Percentiles rank a stretch among this genome's conserved stretches.
Conservation (phyloP, 345 rosid genomes). For the Melaleuca quinquenervia region DNA sequence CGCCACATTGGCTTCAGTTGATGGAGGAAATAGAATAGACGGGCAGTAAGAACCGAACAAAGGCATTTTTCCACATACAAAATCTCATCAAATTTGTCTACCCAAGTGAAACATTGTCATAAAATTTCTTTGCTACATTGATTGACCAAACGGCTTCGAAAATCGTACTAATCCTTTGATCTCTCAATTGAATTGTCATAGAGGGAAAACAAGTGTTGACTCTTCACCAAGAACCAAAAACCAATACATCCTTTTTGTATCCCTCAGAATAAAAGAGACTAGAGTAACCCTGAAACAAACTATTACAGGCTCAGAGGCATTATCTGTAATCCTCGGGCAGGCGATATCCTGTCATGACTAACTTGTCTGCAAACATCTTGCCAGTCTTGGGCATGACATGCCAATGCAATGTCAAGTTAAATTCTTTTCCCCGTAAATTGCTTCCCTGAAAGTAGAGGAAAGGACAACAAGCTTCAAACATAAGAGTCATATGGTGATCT, state of each 20-base stretch:
- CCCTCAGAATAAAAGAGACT: neutral
- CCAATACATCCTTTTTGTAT: neutral
- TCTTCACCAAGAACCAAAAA: neutral
- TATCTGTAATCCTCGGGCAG: constrained; percentile 67
- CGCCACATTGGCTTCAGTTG: neutral
- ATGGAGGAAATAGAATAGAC: neutral
- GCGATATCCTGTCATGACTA: constrained; percentile 61
- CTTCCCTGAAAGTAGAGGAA: constrained; percentile 35
- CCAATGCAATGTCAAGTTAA: constrained; percentile 91
- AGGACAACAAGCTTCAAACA: neutral
- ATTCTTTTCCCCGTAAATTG: constrained; percentile 63
- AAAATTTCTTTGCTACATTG: neutral
- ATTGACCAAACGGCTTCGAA: neutral
- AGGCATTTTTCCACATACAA: neutral
- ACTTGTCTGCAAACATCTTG: constrained; percentile 66
- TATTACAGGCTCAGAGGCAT: neutral
- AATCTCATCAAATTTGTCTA: neutral
- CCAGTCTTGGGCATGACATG: constrained; percentile 97
- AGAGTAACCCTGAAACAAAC: neutral
- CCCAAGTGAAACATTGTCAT: neutral
- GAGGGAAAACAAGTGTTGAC: neutral
- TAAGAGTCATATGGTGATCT: neutral
- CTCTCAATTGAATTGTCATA: neutral
- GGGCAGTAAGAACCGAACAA: neutral
- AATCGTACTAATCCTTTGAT: neutral